Evolutionary conservation across 139 green algal genomes (phyloP).

Genomic region (Yamagishiella unicocca): DNA sequence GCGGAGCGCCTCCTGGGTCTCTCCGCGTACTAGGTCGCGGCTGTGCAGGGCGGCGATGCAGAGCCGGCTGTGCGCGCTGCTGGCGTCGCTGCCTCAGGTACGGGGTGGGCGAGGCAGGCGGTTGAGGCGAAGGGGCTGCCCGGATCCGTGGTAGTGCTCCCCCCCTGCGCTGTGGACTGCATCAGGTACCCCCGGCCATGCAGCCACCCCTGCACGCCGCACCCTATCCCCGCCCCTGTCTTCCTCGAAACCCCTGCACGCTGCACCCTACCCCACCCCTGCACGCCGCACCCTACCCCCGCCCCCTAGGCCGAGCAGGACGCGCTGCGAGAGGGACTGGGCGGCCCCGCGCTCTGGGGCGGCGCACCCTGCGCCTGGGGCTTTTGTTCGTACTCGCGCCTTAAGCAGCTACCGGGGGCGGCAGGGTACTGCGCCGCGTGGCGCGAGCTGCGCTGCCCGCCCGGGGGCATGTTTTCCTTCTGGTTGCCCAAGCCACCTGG

Average conservation of each 20-base stretch:
- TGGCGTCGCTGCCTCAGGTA: not conserved
- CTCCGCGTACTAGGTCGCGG: conserved; percentile 59
- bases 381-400: not conserved
- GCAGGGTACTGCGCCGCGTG: not conserved
- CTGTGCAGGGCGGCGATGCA: conserved; percentile 64
- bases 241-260: too few relatives aligned
- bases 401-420: not conserved
- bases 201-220: too few relatives aligned
- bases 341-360: not conserved
- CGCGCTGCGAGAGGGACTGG: not conserved
- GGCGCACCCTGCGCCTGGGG: not conserved
- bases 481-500: conserved; percentile 18
- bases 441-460: not conserved
- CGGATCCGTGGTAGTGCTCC: too few relatives aligned
- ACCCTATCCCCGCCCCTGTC: too few relatives aligned
- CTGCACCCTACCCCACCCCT: not conserved
- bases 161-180: too few relatives aligned
- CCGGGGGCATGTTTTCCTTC: not conserved
- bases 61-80: conserved; percentile 16
- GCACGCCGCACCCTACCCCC: not conserved
- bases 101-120: not conserved
- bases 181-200: too few relatives aligned
- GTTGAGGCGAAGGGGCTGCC: not conserved
- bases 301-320: not conserved
- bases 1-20: conserved; percentile 10